Evolutionary conservation across 2,329 filamentous ascomycete species (phyloP).

Genomic region (Magnaporthales sp.): DNA sequence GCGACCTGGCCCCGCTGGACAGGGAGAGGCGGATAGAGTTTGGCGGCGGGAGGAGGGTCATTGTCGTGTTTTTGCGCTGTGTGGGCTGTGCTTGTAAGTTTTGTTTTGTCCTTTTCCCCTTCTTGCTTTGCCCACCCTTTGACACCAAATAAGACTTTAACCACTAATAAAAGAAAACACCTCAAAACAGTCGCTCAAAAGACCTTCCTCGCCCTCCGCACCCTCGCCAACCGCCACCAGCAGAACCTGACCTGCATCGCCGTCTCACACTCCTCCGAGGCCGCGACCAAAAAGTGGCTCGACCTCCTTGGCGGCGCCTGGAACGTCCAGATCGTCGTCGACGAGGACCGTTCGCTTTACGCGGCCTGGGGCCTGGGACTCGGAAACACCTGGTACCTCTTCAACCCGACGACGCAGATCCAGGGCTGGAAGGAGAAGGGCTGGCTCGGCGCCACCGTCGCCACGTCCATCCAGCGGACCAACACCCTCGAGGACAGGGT

Average conservation of each 20-base stretch:
- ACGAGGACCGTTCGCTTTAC: constrained; percentile 48
- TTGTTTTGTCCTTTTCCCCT: not conserved
- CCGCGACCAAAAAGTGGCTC: constrained; percentile 48
- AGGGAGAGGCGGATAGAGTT: constrained; percentile 33
- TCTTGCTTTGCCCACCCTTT: not conserved
- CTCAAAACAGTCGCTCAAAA: constrained; percentile 43
- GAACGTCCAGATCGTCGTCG: constrained; percentile 45
- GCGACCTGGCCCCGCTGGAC: constrained; percentile 39
- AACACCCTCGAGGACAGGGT: constrained; percentile 20
- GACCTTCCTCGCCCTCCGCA: constrained; percentile 46
- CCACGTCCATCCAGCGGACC: constrained; percentile 30
- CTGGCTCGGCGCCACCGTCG: constrained; percentile 44
- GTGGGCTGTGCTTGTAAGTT: constrained; percentile 47
- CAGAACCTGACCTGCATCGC: constrained; percentile 44
- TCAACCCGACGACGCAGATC: constrained; percentile 43
- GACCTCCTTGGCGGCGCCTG: constrained; percentile 48
- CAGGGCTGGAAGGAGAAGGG: constrained; percentile 46
- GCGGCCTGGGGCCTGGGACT: constrained; percentile 50
- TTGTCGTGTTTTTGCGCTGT: constrained; percentile 45
- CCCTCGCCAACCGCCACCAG: constrained; percentile 42
- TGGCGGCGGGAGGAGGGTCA: constrained; percentile 31
- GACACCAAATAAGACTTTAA: not conserved
- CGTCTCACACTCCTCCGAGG: constrained; percentile 48
- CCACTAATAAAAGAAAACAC: not conserved
- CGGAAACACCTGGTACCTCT: constrained; percentile 39